Base-by-base conservation (phyloP, 2,329 filamentous ascomycete genomes). In the Dactylonectria estremocensis region DNA sequence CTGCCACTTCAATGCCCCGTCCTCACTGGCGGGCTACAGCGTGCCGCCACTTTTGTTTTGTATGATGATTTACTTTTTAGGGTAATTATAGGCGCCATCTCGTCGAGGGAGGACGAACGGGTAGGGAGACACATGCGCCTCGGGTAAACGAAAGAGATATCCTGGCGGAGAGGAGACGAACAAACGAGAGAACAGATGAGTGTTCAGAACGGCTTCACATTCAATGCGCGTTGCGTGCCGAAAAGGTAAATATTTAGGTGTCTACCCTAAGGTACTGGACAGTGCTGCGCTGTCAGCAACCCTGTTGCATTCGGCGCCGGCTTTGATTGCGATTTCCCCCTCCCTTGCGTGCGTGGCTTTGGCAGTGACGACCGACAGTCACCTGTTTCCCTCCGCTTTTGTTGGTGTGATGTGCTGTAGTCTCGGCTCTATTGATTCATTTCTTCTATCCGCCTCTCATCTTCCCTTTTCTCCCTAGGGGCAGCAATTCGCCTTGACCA, bases 261-360 rank as follows among this genome's bases (percentile, higher is more conserved):
- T 7, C 24, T 28, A 28, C 24, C 50, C 55, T 64, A 60, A 60
- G 54, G 31, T 54, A 65, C 61, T 14, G 14, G 14, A 14, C 37
- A 6, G 14, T 18, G 5, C 40, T 43, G 40, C 40, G 40, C 14
- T 43, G 40, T 43, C 8, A 71, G 62, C 56, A 60, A 72, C 69
- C 73, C 71, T 69, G 60, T 50, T 43, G 40, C 40, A n/a, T 71
- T 68, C 61, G 65, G 64, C 58, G 61, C 64, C 61, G 43, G 70
- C 67, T 74, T 76, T 76, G 64, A 75, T 76, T 76, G 71, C 74
- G 58, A 72, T 74, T 72, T 46, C 72, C 69, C 69, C 69, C 74
- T 76, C 74, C 74, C 74, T 74, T 62, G 63, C 52, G 50, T 49
- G 56, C 52, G 50, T 49, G 56, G 50, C 62, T 20, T 48, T 61